Conservation (phyloP, 2,329 filamentous ascomycete genomes). For the Teratosphaeriaceae sp. region DNA sequence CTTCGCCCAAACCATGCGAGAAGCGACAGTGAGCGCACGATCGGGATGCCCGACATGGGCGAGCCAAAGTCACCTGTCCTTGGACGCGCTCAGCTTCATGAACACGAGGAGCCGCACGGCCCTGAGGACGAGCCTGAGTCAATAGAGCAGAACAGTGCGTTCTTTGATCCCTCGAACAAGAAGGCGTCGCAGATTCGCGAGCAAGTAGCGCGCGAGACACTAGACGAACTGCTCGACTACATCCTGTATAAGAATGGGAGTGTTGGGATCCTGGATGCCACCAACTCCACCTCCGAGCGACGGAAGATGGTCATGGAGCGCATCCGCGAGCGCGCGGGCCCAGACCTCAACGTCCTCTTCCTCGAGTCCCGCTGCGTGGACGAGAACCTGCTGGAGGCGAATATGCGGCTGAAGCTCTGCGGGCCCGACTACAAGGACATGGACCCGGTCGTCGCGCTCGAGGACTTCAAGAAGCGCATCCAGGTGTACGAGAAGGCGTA, state of each 20-base stretch:
- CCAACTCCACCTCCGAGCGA: slow-evolving; percentile 87
- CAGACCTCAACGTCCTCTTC: slow-evolving; percentile 82
- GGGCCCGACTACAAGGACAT: slow-evolving; percentile 95
- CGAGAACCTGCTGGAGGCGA: slow-evolving; percentile 76
- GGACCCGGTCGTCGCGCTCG: slow-evolving; percentile 75
- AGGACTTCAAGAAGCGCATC: slow-evolving; percentile 89
- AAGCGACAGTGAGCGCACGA: slow-evolving; percentile 14
- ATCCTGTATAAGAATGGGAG: slow-evolving; percentile 75
- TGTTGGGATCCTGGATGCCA: slow-evolving; percentile 93
- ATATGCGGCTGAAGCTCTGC: slow-evolving; percentile 94
- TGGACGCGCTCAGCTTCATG: neutral
- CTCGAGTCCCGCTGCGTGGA: slow-evolving; percentile 93
- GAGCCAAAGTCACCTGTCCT: slow-evolving; percentile 9
- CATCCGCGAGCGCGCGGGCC: slow-evolving; percentile 75
- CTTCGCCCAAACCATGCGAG: slow-evolving; percentile 23
- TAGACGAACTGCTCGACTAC: slow-evolving; percentile 89
- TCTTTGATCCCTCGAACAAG: slow-evolving; percentile 88
- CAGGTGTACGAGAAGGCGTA: slow-evolving; percentile 92
- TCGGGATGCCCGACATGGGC: slow-evolving; percentile 16
- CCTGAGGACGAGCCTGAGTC: slow-evolving; percentile 40
- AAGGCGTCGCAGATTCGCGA: slow-evolving; percentile 77
- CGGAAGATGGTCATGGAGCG: slow-evolving; percentile 69
- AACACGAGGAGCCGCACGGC: slow-evolving; percentile 7
- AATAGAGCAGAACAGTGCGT: slow-evolving; percentile 83
- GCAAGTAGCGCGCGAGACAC: slow-evolving; percentile 82